These are phyloP conservation scores for Lepidium aucheri DNA, from an alignment of 345 rosid species.

Conservation along the genomic window DNA sequence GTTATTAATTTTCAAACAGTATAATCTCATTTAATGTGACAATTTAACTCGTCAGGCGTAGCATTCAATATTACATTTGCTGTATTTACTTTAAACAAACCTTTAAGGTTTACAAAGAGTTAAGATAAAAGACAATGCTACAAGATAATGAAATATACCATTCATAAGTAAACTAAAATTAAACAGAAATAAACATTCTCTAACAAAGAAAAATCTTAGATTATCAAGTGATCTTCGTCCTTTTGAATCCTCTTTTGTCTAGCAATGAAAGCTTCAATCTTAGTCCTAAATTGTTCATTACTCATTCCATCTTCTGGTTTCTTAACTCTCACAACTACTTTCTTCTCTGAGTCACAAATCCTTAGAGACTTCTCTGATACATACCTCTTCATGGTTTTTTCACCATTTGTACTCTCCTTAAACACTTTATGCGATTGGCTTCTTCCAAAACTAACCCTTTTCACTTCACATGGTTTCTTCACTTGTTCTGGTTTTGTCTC, in stretches of 20 bases:
- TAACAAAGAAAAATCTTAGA: conserved; percentile 8
- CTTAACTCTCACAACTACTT: conserved; percentile 16
- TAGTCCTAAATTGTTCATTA: conserved; percentile 59
- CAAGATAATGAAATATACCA: conserved; percentile 13
- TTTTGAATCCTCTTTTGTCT: conserved; percentile 63
- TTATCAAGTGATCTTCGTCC: conserved; percentile 46
- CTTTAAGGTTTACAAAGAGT: conserved; percentile 1
- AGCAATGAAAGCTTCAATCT: conserved; percentile 67
- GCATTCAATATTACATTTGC: background rate
- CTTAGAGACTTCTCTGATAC: conserved; percentile 38
- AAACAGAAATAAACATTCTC: background rate
- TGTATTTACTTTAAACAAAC: background rate
- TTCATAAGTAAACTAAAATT: background rate
- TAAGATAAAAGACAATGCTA: background rate
- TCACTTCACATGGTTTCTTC: conserved; percentile 10
- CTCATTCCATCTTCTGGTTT: conserved; percentile 57
- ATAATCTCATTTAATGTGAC: background rate
- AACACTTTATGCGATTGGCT: conserved; percentile 47
- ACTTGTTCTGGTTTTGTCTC: conserved; percentile 3
- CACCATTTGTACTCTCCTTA: conserved; percentile 6
- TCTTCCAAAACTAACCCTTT: conserved; percentile 33
- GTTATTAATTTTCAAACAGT: background rate
- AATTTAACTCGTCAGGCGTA: background rate
- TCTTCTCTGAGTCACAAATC: conserved; percentile 22
- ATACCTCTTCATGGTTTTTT: conserved; percentile 33